Conservation (phyloP, 108 stramenopile genomes). For the Cyclotella sp. region DNA sequence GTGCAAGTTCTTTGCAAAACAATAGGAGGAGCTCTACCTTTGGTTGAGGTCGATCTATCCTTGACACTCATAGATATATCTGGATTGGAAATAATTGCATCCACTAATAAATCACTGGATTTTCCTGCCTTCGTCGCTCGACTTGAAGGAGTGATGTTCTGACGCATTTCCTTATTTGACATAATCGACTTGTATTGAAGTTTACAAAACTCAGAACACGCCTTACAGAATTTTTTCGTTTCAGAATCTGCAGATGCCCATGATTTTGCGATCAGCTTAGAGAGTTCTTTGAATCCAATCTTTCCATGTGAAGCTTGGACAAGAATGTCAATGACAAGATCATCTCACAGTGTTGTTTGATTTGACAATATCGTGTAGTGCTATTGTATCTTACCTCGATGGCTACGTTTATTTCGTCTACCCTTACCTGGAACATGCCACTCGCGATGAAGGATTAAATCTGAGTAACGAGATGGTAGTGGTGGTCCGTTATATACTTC, state of each 20-base stretch:
- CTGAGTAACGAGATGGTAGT: conserved; percentile 5
- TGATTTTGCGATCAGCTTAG: neutral
- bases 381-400: neutral
- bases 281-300: conserved; percentile 20
- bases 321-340: neutral
- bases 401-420: neutral
- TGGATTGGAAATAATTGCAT: no score
- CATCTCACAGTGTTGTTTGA: no score
- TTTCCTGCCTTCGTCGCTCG: no score
- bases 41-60: no score
- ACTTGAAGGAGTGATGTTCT: no score
- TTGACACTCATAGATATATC: no score
- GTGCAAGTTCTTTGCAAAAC: no score
- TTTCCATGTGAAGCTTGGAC: conserved; percentile 6
- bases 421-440: conserved; percentile 14
- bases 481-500: neutral
- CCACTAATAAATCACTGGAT: no score
- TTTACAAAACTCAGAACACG: neutral
- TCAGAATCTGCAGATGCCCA: conserved; percentile 11
- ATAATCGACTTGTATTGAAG: neutral
- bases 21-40: no score
- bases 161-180: neutral
- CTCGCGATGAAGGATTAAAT: conserved; percentile 3
- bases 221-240: neutral
- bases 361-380: neutral